Percentiles rank a stretch among this genome's conserved stretches.
Conservation (phyloP, 495 filamentous ascomycete genomes). For the Penicillium canariense region DNA sequence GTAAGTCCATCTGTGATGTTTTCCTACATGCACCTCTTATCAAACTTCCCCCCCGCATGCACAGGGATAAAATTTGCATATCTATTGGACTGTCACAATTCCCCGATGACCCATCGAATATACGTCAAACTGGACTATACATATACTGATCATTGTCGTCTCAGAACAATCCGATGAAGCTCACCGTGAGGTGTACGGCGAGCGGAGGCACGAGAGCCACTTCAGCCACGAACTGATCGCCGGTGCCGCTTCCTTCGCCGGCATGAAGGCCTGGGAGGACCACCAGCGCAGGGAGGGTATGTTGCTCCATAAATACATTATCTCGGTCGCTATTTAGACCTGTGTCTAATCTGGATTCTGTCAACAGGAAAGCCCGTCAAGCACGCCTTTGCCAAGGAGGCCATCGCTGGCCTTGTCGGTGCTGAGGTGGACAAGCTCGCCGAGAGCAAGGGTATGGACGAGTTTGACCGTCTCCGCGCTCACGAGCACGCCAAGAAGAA, state of each 20-base stretch:
- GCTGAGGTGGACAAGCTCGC: conserved; percentile 75
- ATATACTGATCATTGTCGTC: neutral
- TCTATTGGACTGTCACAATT: neutral
- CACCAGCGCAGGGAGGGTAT: conserved; percentile 68
- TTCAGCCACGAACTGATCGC: conserved; percentile 72
- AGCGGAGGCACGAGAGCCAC: conserved; percentile 54
- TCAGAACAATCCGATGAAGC: conserved; percentile 50
- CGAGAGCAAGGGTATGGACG: conserved; percentile 76
- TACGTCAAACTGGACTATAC: conserved; percentile 9
- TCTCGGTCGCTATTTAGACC: too few relatives aligned
- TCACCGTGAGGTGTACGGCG: conserved; percentile 61
- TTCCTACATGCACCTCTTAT: neutral
- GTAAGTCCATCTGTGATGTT: conserved; percentile 21
- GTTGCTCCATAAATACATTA: conserved; percentile 6
- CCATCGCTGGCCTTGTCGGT: conserved; percentile 66
- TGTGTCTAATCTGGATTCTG: too few relatives aligned
- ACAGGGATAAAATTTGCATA: too few relatives aligned
- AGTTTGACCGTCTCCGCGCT: conserved; percentile 62
- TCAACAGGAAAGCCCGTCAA: conserved; percentile 62
- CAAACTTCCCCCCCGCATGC: neutral
- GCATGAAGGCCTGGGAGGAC: conserved; percentile 78
- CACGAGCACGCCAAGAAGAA: conserved; percentile 65
- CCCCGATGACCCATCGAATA: neutral
- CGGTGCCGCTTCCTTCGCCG: conserved; percentile 75
- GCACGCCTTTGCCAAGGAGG: conserved; percentile 76